phyloP scores from a whole-genome alignment of 192 early-diverging fungal species.

The Gaertneriomyces semiglobifer region DNA sequence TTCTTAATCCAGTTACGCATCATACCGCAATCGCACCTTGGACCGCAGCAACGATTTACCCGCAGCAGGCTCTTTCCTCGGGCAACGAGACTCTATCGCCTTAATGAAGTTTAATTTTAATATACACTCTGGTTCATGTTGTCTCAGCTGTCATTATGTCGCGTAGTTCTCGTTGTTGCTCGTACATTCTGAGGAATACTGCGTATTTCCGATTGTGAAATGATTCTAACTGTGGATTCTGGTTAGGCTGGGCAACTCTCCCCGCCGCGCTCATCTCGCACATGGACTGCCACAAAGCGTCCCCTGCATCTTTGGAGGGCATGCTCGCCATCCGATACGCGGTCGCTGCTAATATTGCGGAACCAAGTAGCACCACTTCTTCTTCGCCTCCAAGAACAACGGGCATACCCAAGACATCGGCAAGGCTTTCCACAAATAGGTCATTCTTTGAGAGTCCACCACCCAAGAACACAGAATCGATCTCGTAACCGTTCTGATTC shows the following conservation, averaged over 20 bases:
- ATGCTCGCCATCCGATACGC: conserved; percentile 25
- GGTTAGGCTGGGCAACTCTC: conserved; percentile 42
- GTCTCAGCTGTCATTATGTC: conserved; percentile 15
- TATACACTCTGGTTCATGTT: too few relatives aligned
- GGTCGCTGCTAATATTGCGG: conserved; percentile 62
- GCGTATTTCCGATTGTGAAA: conserved; percentile 54
- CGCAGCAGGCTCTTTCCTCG: too few relatives aligned
- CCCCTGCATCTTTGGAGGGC: conserved; percentile 2
- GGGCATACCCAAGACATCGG: conserved; percentile 52
- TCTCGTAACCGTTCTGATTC: conserved; percentile 45
- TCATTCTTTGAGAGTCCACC: conserved; percentile 65
- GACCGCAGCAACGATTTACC: too few relatives aligned
- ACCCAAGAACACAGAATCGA: conserved; percentile 59
- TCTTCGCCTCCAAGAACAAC: conserved; percentile 55
- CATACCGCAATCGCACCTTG: too few relatives aligned
- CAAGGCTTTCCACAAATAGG: conserved; percentile 58
- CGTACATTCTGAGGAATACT: conserved; percentile 58
- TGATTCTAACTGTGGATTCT: conserved; percentile 16
- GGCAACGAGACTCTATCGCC: too few relatives aligned
- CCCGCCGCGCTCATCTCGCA: conserved; percentile 45
- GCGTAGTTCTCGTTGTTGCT: conserved; percentile 52
- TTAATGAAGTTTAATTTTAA: too few relatives aligned
- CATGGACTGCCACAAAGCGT: conserved; percentile 56
- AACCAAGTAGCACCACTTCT: conserved; percentile 65
- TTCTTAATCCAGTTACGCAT: too few relatives aligned